Evolutionary conservation across 2,329 filamentous ascomycete species (phyloP).

Genomic region (Sporothrix brasiliensis): DNA sequence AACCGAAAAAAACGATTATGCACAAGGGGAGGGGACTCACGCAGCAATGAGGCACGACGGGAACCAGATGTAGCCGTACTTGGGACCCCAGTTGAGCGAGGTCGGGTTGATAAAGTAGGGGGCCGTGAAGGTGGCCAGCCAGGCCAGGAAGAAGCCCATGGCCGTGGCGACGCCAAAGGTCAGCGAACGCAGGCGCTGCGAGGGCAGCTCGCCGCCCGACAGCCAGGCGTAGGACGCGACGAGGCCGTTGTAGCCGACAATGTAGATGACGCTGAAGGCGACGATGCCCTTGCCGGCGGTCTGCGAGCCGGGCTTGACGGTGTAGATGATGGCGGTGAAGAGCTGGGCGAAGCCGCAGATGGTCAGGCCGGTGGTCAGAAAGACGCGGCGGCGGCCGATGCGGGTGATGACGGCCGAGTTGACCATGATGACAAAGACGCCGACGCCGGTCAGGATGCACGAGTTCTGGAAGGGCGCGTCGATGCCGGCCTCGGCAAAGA

Average conservation of each 20-base stretch:
- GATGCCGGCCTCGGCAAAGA: slow-evolving; percentile 62
- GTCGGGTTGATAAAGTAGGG: slow-evolving; percentile 63
- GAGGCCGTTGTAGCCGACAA: slow-evolving; percentile 56
- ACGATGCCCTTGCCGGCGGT: slow-evolving; percentile 54
- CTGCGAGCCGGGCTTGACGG: slow-evolving; percentile 45
- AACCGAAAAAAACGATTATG: background rate
- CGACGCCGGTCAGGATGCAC: slow-evolving; percentile 58
- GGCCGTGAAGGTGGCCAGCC: slow-evolving; percentile 61
- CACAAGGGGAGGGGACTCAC: slow-evolving; percentile 32
- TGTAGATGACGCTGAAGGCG: slow-evolving; percentile 56
- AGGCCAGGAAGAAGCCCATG: slow-evolving; percentile 58
- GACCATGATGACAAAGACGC: slow-evolving; percentile 57
- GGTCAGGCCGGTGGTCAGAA: slow-evolving; percentile 55
- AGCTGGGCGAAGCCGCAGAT: slow-evolving; percentile 59
- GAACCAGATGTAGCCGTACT: slow-evolving; percentile 61
- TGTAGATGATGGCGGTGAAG: slow-evolving; percentile 57
- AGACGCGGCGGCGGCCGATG: slow-evolving; percentile 56
- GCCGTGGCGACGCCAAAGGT: slow-evolving; percentile 60
- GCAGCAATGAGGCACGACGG: slow-evolving; percentile 43
- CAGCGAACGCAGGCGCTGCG: slow-evolving; percentile 58
- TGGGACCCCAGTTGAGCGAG: slow-evolving; percentile 59
- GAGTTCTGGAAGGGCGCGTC: slow-evolving; percentile 59
- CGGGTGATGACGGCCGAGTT: slow-evolving; percentile 58
- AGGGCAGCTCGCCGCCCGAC: slow-evolving; percentile 59
- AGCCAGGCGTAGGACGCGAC: slow-evolving; percentile 61